Conservation (phyloP, 129 eudicot genomes). For the Scalesia atractyloides region DNA sequence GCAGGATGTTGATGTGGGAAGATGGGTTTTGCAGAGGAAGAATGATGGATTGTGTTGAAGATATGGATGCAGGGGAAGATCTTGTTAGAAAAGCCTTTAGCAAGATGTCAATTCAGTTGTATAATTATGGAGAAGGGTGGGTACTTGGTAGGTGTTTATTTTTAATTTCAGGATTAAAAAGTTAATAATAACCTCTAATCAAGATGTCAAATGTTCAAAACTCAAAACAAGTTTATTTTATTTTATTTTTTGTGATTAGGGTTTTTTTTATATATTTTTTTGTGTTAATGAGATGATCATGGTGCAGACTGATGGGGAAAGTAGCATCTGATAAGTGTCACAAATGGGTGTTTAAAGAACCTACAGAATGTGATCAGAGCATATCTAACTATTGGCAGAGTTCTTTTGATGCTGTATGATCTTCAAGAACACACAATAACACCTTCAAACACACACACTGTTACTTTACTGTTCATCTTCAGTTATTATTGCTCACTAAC, state of each 20-base stretch:
- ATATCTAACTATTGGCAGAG: constrained; percentile 45
- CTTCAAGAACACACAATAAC: constrained; percentile 18
- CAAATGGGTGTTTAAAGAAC: constrained; percentile 66
- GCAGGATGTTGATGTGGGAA: constrained; percentile 99
- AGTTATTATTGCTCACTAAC: not conserved
- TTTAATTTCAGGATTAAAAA: constrained; percentile 12
- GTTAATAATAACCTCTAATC: constrained; percentile 1
- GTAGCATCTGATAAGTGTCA: constrained; percentile 99
- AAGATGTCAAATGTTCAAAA: constrained; percentile 7
- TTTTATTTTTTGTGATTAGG: not conserved
- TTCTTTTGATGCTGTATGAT: constrained; percentile 43
- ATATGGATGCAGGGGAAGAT: constrained; percentile 85
- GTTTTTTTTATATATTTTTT: not conserved
- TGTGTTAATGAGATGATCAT: not conserved
- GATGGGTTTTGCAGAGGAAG: constrained; percentile 95
- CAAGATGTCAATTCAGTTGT: constrained; percentile 96
- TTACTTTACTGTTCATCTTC: constrained; percentile 14
- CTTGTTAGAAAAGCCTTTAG: constrained; percentile 86
- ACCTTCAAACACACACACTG: constrained; percentile 28
- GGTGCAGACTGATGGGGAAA: constrained; percentile 84
- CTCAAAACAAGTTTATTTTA: not conserved
- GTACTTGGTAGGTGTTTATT: constrained; percentile 89
- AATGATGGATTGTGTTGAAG: constrained; percentile 69
- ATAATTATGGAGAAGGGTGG: constrained; percentile 99
- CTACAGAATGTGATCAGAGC: constrained; percentile 40